These are phyloP conservation scores for Sphagnum magellanicum DNA, from an alignment of 228 moss, liverwort and hornwort genomes.

Conservation along the genomic window DNA sequence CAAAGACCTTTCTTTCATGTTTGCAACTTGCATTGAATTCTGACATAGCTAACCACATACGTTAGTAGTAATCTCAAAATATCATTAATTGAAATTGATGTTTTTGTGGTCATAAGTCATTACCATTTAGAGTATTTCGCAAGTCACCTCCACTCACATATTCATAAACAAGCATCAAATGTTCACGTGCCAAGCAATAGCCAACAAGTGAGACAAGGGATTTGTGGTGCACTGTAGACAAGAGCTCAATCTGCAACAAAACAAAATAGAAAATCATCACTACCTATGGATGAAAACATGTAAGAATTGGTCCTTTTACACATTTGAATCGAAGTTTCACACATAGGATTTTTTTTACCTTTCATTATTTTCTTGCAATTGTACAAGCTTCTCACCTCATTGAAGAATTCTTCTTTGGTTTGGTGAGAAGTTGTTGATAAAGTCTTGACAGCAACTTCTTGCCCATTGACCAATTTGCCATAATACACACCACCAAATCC, in stretches of 20 bases:
- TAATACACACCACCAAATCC: constrained; percentile 64
- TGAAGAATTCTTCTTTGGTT: constrained; percentile 57
- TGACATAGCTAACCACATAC: too few species aligned
- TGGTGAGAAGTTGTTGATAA: constrained; percentile 45
- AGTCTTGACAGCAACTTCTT: constrained; percentile 56
- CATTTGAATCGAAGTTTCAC: too few species aligned
- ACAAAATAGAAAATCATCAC: not conserved
- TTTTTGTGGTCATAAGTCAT: not conserved
- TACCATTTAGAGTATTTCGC: constrained; percentile 50
- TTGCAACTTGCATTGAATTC: too few species aligned
- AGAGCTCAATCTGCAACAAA: constrained; percentile 40
- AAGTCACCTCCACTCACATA: constrained; percentile 62
- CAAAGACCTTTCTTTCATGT: too few species aligned
- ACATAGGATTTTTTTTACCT: not conserved
- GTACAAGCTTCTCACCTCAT: constrained; percentile 29
- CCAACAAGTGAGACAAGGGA: constrained; percentile 60
- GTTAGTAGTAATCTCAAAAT: too few species aligned
- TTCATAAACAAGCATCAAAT: constrained; percentile 54
- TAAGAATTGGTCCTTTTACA: not conserved
- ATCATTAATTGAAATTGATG: too few species aligned
- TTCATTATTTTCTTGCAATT: not conserved
- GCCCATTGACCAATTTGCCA: constrained; percentile 37
- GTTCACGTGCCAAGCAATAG: constrained; percentile 39
- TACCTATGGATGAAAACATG: not conserved
- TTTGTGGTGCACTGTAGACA: constrained; percentile 69